Conservation (phyloP, 139 green algal species). For the Closterium sp. region DNA sequence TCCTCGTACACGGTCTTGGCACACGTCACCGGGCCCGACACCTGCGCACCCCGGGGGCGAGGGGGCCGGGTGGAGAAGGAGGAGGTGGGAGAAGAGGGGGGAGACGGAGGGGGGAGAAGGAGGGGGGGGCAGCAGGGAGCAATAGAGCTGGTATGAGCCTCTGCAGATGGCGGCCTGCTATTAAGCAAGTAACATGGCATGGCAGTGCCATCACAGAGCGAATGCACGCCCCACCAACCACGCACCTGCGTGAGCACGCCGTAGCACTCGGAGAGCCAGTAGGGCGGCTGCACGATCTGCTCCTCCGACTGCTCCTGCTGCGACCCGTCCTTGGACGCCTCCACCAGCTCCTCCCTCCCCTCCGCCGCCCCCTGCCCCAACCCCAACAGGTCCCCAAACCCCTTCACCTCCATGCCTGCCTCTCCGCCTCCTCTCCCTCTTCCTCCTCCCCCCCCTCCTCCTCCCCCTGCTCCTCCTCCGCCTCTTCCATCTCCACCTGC, state of each 20-base stretch:
- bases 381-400: background rate
- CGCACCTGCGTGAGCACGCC: conserved; percentile 5
- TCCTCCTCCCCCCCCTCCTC: conserved; percentile 2
- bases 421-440: background rate
- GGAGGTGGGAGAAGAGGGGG: background rate
- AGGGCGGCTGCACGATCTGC: background rate
- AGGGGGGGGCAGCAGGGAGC: background rate
- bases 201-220: background rate
- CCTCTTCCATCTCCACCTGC: background rate
- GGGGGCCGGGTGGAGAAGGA: background rate
- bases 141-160: too few species aligned
- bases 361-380: background rate
- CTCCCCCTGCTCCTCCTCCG: conserved; percentile 6
- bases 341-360: background rate
- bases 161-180: too few species aligned
- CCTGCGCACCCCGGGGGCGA: background rate
- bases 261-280: conserved; percentile 7
- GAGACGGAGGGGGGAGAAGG: background rate
- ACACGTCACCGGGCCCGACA: conserved; percentile 27
- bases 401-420: too few species aligned
- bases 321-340: background rate
- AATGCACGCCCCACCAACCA: background rate
- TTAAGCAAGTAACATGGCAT: too few species aligned
- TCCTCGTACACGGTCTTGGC: conserved; percentile 48
- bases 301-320: background rate